These are phyloP conservation scores for Phalaenopsis hybrid DNA, from an alignment of 116 monocot genomes.

Conservation along the genomic window DNA sequence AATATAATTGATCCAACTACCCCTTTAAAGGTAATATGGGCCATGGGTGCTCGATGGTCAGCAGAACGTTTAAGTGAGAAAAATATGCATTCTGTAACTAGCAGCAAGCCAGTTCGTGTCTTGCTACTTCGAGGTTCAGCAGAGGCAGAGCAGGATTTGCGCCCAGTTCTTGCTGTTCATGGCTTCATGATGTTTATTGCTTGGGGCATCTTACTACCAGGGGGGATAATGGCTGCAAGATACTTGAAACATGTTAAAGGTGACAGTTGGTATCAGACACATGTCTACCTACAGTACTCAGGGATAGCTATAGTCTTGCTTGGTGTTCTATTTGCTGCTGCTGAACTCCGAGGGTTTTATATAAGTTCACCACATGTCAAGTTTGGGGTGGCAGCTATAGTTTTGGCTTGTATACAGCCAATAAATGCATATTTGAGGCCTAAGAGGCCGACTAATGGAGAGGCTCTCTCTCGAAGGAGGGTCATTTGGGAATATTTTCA, in stretches of 20 bases:
- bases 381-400: conserved; percentile 63
- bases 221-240: conserved; percentile 85
- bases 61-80: conserved; percentile 52
- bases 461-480: conserved; percentile 42
- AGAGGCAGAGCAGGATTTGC: conserved; percentile 86
- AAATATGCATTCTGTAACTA: conserved; percentile 91
- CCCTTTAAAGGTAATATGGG: conserved; percentile 86
- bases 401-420: conserved; percentile 70
- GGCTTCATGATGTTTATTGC: conserved; percentile 99
- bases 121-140: conserved; percentile 67
- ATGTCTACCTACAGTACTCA: conserved; percentile 86
- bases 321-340: conserved; percentile 89
- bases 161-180: conserved; percentile 96
- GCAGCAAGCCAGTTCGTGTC: conserved; percentile 57
- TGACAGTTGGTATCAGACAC: conserved; percentile 83
- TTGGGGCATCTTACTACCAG: conserved; percentile 85
- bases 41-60: conserved; percentile 88
- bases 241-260: conserved; percentile 92
- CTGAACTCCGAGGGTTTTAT: conserved; percentile 85
- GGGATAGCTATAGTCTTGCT: conserved; percentile 74
- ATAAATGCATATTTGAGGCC: conserved; percentile 82
- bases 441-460: conserved; percentile 44
- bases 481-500: conserved; percentile 80
- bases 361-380: conserved; percentile 76
- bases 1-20: conserved; percentile 81